phyloP scores from a whole-genome alignment of 2,329 filamentous ascomycete genomes.

The Pseudogymnoascus sp. region DNA sequence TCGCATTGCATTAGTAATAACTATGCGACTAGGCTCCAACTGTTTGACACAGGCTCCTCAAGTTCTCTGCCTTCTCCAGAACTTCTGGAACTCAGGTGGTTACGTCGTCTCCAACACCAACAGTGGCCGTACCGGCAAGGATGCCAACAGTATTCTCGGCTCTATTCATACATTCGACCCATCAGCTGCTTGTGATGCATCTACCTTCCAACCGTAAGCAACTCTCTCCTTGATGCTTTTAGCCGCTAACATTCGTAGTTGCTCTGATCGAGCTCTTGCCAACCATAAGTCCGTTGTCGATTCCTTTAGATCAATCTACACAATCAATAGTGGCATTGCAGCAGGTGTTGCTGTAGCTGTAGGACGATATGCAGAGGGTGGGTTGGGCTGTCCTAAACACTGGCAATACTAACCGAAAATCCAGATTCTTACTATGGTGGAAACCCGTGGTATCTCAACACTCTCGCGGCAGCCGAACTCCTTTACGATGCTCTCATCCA shows the following conservation, averaged over 20 bases:
- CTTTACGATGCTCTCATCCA: constrained; percentile 69
- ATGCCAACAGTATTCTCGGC: constrained; percentile 61
- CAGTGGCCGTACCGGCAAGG: constrained; percentile 54
- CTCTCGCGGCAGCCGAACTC: constrained; percentile 69
- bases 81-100: constrained; percentile 55
- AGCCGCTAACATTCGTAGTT: constrained; percentile 25
- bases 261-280: constrained; percentile 49
- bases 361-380: constrained; percentile 63
- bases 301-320: constrained; percentile 64
- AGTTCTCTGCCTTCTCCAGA: constrained; percentile 65
- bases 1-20: no score
- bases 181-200: constrained; percentile 55
- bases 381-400: no score
- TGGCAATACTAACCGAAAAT: no score
- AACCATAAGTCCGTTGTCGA: constrained; percentile 72
- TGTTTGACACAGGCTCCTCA: constrained; percentile 59
- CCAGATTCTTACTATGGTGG: constrained; percentile 56
- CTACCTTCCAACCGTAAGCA: constrained; percentile 54
- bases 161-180: constrained; percentile 66
- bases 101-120: constrained; percentile 66
- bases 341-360: constrained; percentile 52
- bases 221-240: no score
- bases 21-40: constrained; percentile 11
- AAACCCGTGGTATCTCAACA: constrained; percentile 76
- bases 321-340: constrained; percentile 58